phyloP scores from a whole-genome alignment of 305 asterid species.

The Solanum hybrid region DNA sequence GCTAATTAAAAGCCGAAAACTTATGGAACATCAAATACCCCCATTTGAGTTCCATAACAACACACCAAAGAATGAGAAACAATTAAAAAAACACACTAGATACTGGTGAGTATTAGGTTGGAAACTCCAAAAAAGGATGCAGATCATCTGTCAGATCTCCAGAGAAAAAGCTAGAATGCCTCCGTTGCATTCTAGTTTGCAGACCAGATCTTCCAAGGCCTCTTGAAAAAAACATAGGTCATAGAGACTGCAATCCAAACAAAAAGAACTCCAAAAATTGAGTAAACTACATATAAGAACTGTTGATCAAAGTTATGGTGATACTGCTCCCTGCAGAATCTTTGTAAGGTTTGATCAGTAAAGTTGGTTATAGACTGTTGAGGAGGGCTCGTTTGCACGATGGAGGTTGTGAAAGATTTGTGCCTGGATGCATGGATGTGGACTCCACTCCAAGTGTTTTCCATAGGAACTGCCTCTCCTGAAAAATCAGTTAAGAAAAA shows the following conservation, averaged over 20 bases:
- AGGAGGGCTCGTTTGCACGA: conserved; percentile 97
- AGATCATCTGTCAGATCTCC: conserved; percentile 43
- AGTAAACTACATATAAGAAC: conserved; percentile 28
- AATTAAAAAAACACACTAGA: conserved; percentile 35
- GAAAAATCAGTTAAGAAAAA: conserved; percentile 24
- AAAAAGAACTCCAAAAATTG: conserved; percentile 33
- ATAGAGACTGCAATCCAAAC: conserved; percentile 57
- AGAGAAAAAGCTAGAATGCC: conserved; percentile 37
- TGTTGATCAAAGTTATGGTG: conserved; percentile 22
- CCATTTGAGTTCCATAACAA: conserved; percentile 44
- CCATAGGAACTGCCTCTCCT: conserved; percentile 93
- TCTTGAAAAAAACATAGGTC: conserved; percentile 62
- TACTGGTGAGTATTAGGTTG: conserved; percentile 40
- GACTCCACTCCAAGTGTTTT: conserved; percentile 92
- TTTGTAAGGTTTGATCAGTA: conserved; percentile 12
- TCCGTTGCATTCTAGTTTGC: conserved; percentile 55
- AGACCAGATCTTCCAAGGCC: conserved; percentile 70
- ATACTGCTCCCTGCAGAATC: conserved; percentile 19
- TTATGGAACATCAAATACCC: conserved; percentile 49
- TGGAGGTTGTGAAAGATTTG: conserved; percentile 67
- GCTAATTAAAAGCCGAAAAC: conserved; percentile 53
- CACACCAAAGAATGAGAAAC: conserved; percentile 66
- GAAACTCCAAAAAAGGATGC: conserved; percentile 34
- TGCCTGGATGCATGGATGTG: conserved; percentile 31
- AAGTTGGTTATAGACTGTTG: conserved; percentile 66